Evolutionary conservation across 108 stramenopile species (phyloP), one percentile per base, ranked within the genome.

Genomic region (Fistulifera pelliculosa): DNA sequence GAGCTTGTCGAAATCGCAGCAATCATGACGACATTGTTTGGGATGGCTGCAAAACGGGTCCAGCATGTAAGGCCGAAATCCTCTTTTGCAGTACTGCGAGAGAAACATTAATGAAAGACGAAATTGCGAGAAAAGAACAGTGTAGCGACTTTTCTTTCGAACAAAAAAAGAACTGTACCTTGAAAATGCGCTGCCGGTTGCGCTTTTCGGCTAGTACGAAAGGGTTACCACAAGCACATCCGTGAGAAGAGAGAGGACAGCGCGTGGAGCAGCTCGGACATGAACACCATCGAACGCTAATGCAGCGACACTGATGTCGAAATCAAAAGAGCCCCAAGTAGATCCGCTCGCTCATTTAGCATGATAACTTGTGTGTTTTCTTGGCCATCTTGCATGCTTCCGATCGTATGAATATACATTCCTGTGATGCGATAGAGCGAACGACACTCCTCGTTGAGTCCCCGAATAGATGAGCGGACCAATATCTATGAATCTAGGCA

Each of bases 291-390:
- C 58, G 47, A 27, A 59, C n/a, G 58, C 47, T 11, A 43, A 59
- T 16, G 58, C 25, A 6, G 13, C 44, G 7, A 47, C n/a, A 24
- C 47, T 48, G 19, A 48, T 47, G n/a, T 59, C 58, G 48, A 59
- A 59, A 17, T 59, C 58, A 59, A 17, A 14, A 59, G 16, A 22
- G 45, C 58, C 5, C 28, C 58, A 3, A 59, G 24, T 11, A 59
- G 16, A 48, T 59, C 58, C 16, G 58, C 58, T 27, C 16, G 18
- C 5, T 18, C 19, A 48, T 59, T 16, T 7, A 59, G 17, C 58
- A 59, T 59, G 58, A 59, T 59, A 8, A 47, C 7, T 50, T 59
- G 58, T 31, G 45, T 59, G 6, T 17, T 10, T 48, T 45, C 18
- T 47, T 43, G 58, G 45, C 58, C 45, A 24, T 27, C 14, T 10